Evolutionary conservation across 768 basidiomycete genomes (phyloP).

Genomic region (Trametes coccinea): DNA sequence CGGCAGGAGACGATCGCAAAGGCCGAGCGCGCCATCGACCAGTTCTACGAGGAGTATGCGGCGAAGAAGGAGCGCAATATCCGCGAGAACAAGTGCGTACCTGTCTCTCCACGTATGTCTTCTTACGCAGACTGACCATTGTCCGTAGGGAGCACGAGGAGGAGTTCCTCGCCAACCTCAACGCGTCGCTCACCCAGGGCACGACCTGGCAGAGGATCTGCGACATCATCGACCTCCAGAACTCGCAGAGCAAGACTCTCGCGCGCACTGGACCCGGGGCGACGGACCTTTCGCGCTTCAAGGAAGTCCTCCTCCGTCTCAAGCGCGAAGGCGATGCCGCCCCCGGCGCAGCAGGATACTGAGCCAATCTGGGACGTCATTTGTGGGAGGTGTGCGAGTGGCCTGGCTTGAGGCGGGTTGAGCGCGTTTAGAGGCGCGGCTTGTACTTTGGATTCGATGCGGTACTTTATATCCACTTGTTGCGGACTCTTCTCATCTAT

Average conservation of each 20-base stretch:
- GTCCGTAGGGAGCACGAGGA: constrained; percentile 78
- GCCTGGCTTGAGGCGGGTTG: background rate
- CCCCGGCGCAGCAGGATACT: constrained; percentile 94
- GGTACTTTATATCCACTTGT: constrained; percentile 14
- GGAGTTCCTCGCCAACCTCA: constrained; percentile 71
- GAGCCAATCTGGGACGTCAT: background rate
- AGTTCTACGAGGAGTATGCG: constrained; percentile 88
- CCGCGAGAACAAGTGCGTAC: constrained; percentile 88
- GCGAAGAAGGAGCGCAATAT: constrained; percentile 89
- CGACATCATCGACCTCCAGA: constrained; percentile 82
- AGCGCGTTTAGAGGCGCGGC: background rate
- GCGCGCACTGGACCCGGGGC: constrained; percentile 85
- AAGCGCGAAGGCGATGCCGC: constrained; percentile 89
- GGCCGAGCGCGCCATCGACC: constrained; percentile 85
- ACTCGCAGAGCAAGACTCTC: constrained; percentile 96
- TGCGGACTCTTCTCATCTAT: background rate
- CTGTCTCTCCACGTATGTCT: too few species aligned
- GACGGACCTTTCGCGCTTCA: constrained; percentile 86
- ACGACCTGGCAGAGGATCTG: constrained; percentile 97
- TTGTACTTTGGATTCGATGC: constrained; percentile 10
- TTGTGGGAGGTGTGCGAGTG: background rate
- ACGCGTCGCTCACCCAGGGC: constrained; percentile 77
- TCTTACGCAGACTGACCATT: background rate
- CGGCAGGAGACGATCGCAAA: constrained; percentile 81
- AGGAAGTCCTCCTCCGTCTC: constrained; percentile 87